Base-by-base conservation (phyloP, 306 rosid genomes). In the Vicia faba region DNA sequence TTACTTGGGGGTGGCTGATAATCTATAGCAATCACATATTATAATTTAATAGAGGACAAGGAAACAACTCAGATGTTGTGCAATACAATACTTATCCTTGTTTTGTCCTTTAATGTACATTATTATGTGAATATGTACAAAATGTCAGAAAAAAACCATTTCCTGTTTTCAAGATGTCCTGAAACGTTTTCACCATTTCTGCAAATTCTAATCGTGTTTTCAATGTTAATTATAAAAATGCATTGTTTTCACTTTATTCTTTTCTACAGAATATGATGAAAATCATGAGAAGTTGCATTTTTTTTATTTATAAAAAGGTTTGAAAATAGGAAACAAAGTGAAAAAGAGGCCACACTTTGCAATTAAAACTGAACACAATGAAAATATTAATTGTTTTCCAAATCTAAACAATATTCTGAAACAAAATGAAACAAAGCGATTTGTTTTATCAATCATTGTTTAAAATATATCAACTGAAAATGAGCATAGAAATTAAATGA, bases 41-140 rank as follows among this genome's bases (percentile, higher is more conserved):
- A 57, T 48, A 66, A 38, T 63, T 61, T 35, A 1, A 57, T 28
- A 11, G 50, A 48, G 29, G 8, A 54, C 38, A 74, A 66, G 40
- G 61, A 26, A 70, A 64, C 29, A n/a, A 55, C 58, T 43, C 55
- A n/a, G 23, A 43, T 41, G 12, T 68, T 51, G 36, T 53, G 61
- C 49, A 58, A 68, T 67, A 50, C 8, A 45, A 53, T 29, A 23
- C 51, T 41, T 20, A 61, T 62, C 57, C 51, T 70, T 8, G 45
- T 16, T 18, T 41, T 75, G 68, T 20, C 43, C 11, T 68, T 75
- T 28, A 16, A 33, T 58, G 31, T 58, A 29, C 44, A 25, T 60
- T 18, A 28, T 59, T 36, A 16, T 29, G 50, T 44, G 8, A 44
- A n/a, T 13, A 36, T 19, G 46, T 36, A 23, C 44, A 15, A 31